Evolutionary conservation across 2,329 filamentous ascomycete species (phyloP), one percentile per base, ranked within the genome.

Genomic region (Nemania sp.): DNA sequence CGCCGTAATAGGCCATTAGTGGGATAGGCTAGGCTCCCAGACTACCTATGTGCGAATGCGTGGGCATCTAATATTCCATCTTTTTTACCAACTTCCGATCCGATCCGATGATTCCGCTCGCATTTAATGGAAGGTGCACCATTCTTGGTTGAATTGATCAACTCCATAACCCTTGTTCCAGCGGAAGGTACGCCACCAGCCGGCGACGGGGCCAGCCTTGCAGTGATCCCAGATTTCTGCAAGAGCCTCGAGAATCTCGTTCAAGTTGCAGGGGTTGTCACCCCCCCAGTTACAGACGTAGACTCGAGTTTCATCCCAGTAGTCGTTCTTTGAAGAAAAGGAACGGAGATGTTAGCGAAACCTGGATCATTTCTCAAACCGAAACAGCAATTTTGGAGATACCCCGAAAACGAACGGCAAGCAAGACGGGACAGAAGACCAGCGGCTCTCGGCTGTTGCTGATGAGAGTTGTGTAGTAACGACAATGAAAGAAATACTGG

Each of bases 161-260:
- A 51, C 20, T 5, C 48, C 48, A 15, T 51, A 51, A 12, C 30
- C 48, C 23, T 51, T 51, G 11, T 44, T 44, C 48, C 48, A 51
- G 9, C 11, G 4, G 14, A 12, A 15, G 8, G 41, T 36, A 8
- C 33, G 11, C 39, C 39, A 43, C 39, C 30, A 43, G 26, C 48
- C 48, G 3, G 14, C 40, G 20, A 26, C 23, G 3, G 48, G 36
- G 30, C 48, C 48, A 5, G 24, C 26, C 15, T 50, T 43, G 33
- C 48, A 43, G 12, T 6, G 5, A 17, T 44, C 31, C 48, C 39
- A 43, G 40, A 51, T 51, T 17, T 43, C 30, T 15, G 37, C 48
- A 14, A 51, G 22, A 12, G 48, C 48, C 30, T 51, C 48, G 31
- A 51, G 37, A 2, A 44, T 30, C 24, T 51, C 30, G 30, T 37